These are phyloP conservation scores for Chenopodium album DNA, from an alignment of 148 eudicot species.

Conservation along the genomic window DNA sequence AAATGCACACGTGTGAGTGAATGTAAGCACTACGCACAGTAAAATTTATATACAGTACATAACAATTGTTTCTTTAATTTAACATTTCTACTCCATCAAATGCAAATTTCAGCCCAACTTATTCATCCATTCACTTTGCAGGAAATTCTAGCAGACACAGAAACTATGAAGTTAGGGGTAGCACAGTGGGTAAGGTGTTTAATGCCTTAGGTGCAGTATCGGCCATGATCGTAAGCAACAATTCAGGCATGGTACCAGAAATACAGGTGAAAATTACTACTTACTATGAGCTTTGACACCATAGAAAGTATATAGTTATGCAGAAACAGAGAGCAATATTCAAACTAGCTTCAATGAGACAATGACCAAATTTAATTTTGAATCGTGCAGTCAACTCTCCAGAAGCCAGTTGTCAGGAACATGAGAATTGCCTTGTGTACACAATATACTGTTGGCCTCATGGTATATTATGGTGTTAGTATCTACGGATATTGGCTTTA, in stretches of 20 bases:
- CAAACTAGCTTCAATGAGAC: background rate
- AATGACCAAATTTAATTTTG: background rate
- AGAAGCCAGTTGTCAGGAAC: constrained; percentile 50
- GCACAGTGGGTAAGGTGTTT: constrained; percentile 38
- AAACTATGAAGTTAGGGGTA: constrained; percentile 50
- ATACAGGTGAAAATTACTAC: constrained; percentile 43
- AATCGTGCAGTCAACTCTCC: constrained; percentile 53
- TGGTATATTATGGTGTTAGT: constrained; percentile 53
- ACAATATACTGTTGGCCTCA: constrained; percentile 49
- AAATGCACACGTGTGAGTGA: background rate
- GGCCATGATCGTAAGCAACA: constrained; percentile 59
- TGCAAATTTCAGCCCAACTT: background rate
- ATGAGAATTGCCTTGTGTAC: constrained; percentile 53
- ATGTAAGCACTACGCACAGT: background rate
- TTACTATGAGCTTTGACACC: background rate
- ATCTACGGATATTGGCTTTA: constrained; percentile 64
- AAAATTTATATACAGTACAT: background rate
- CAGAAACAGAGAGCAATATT: background rate
- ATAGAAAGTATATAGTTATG: background rate
- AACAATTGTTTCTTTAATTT: background rate
- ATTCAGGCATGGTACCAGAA: constrained; percentile 56
- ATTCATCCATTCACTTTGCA: constrained; percentile 16
- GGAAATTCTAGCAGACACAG: constrained; percentile 41
- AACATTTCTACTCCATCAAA: background rate
- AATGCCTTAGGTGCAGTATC: constrained; percentile 54